A percentile compares a stretch with the other conserved stretches of the same genome.
These are phyloP conservation scores for Mucor lusitanicus DNA, from an alignment of 371 early-diverging fungal genomes.

Conservation along the genomic window DNA sequence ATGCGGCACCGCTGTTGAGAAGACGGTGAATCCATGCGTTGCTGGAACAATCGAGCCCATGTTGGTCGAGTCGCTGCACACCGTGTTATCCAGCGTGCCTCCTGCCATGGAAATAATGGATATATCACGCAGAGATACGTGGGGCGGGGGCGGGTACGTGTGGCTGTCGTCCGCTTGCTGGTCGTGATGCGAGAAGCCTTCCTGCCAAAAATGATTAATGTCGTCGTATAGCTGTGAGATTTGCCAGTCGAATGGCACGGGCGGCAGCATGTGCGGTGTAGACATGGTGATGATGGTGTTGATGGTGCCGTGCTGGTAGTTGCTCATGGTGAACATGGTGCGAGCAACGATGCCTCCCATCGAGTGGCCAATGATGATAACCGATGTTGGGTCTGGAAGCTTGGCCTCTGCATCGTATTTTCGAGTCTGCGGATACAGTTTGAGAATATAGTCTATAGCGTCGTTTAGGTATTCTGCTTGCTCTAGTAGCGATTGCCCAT, in stretches of 20 bases:
- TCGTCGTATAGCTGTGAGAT: slow-evolving; percentile 76
- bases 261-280: slow-evolving; percentile 88
- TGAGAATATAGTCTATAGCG: slow-evolving; percentile 81
- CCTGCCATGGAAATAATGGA: slow-evolving; percentile 89
- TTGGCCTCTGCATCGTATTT: slow-evolving; percentile 16
- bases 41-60: slow-evolving; percentile 72
- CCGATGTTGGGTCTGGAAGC: slow-evolving; percentile 67
- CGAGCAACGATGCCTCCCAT: slow-evolving; percentile 98
- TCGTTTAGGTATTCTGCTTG: slow-evolving; percentile 89
- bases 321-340: slow-evolving; percentile 72
- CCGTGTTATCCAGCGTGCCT: slow-evolving; percentile 86
- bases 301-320: slow-evolving; percentile 75
- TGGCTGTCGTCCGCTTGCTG: slow-evolving; percentile 10
- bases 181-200: slow-evolving; percentile 40
- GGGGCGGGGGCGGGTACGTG: slow-evolving; percentile 6
- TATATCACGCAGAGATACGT: slow-evolving; percentile 52
- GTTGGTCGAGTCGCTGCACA: slow-evolving; percentile 80
- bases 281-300: slow-evolving; percentile 88
- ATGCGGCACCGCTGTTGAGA: slow-evolving; percentile 71
- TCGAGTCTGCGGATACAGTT: slow-evolving; percentile 61
- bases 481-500: slow-evolving; percentile 74
- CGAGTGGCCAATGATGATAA: slow-evolving; percentile 90
- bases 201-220: slow-evolving; percentile 77
- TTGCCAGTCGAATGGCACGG: slow-evolving; percentile 78
- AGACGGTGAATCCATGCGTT: slow-evolving; percentile 75